Conservation (phyloP, 108 stramenopile species). For the Nannochloropsis salina region DNA sequence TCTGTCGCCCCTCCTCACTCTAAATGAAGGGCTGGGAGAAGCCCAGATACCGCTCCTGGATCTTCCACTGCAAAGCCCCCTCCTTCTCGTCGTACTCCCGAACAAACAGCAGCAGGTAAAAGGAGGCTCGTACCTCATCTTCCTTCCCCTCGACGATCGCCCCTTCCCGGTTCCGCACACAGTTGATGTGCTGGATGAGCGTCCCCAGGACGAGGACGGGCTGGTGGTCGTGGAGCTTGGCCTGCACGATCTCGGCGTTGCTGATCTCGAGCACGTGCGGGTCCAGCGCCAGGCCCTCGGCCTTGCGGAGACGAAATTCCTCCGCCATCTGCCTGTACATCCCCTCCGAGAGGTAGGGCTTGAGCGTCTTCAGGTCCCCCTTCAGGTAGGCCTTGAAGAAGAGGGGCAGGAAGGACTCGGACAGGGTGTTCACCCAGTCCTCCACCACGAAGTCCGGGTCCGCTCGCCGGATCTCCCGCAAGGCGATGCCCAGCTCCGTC, state of each 20-base stretch:
- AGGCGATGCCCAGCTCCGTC: constrained; percentile 80
- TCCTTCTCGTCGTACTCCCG: constrained; percentile 86
- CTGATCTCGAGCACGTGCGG: constrained; percentile 87
- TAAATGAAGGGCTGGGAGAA: constrained; percentile 21
- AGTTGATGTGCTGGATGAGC: constrained; percentile 98
- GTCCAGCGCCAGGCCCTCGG: constrained; percentile 72
- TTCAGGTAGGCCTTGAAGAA: constrained; percentile 80
- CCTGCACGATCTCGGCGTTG: constrained; percentile 83
- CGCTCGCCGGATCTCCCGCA: constrained; percentile 76
- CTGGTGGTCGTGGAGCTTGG: constrained; percentile 75
- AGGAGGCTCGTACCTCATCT: constrained; percentile 64
- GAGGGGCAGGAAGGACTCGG: constrained; percentile 73
- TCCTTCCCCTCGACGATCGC: constrained; percentile 54
- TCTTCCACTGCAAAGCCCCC: constrained; percentile 83
- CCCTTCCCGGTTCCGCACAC: constrained; percentile 79
- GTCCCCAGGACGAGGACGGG: constrained; percentile 86
- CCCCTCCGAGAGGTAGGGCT: constrained; percentile 50
- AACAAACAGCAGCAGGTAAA: constrained; percentile 88
- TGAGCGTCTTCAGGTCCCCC: constrained; percentile 42
- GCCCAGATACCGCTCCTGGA: constrained; percentile 60
- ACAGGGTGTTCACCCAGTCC: constrained; percentile 75
- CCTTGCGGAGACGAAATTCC: constrained; percentile 71
- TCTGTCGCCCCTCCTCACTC: constrained; percentile 6
- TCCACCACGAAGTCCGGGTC: constrained; percentile 91
- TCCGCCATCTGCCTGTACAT: constrained; percentile 78